A percentile compares a stretch with the other conserved stretches of the same genome.
Conservation (phyloP, 345 rosid species). For the Rhizophora mangle region DNA sequence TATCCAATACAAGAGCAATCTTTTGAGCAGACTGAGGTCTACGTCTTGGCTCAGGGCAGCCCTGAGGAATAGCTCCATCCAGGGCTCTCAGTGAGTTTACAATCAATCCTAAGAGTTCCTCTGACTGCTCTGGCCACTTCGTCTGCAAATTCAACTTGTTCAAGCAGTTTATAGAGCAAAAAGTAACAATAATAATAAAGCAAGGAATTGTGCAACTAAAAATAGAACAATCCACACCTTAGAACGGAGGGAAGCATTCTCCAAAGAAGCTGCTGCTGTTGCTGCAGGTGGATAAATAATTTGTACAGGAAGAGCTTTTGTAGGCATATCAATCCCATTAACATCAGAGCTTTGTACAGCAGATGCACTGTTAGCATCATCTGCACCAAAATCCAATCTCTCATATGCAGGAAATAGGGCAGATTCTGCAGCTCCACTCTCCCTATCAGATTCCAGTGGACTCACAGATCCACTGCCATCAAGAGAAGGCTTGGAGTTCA, state of each 20-base stretch:
- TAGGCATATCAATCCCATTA: slow-evolving; percentile 44
- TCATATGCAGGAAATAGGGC: slow-evolving; percentile 53
- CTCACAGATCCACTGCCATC: slow-evolving; percentile 49
- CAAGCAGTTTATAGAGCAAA: slow-evolving; percentile 25
- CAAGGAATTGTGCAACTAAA: slow-evolving; percentile 19
- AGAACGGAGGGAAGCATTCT: slow-evolving; percentile 56
- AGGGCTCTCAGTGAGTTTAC: slow-evolving; percentile 91
- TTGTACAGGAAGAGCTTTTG: slow-evolving; percentile 53
- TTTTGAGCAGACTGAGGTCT: slow-evolving; percentile 93
- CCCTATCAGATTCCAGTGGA: slow-evolving; percentile 61
- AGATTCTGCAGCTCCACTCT: slow-evolving; percentile 54
- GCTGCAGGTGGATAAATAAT: slow-evolving; percentile 60
- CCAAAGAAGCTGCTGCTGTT: slow-evolving; percentile 52
- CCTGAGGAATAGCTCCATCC: slow-evolving; percentile 93
- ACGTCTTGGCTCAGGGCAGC: slow-evolving; percentile 92
- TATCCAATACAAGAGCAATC: slow-evolving; percentile 88
- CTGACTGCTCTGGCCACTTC: slow-evolving; percentile 98
- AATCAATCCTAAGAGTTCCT: slow-evolving; percentile 94
- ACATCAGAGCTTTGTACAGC: slow-evolving; percentile 73
- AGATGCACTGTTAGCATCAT: slow-evolving; percentile 55
- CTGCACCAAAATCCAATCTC: slow-evolving; percentile 72
- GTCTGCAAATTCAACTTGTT: slow-evolving; percentile 51
- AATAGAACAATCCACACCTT: slow-evolving; percentile 50
- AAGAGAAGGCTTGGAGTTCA: slow-evolving; percentile 42
- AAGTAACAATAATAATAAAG: not conserved